A percentile compares a stretch with the other conserved stretches of the same genome.
These are phyloP conservation scores for Leptographium lundbergii DNA, from an alignment of 2,329 filamentous ascomycete species.

Conservation along the genomic window DNA sequence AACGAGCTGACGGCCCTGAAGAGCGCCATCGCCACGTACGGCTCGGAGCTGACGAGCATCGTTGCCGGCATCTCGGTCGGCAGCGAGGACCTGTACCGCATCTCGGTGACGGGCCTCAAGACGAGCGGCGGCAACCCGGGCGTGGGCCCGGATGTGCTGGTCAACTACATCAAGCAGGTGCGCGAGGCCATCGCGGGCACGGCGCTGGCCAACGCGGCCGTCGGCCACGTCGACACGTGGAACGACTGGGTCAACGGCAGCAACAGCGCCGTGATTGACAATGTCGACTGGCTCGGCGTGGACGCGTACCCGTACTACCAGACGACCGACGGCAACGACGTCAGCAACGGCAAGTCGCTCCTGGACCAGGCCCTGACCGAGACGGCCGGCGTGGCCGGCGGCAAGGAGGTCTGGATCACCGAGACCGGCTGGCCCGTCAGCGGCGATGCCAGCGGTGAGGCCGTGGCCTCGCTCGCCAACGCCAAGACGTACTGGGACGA, in stretches of 20 bases:
- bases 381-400: slow-evolving; percentile 43
- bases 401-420: slow-evolving; percentile 72
- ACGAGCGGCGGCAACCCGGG: slow-evolving; percentile 48
- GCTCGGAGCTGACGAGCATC: slow-evolving; percentile 47
- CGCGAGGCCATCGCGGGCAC: slow-evolving; percentile 52
- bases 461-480: slow-evolving; percentile 51
- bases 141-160: slow-evolving; percentile 46
- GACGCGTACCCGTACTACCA: slow-evolving; percentile 83
- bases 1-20: slow-evolving; percentile 66
- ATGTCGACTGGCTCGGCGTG: slow-evolving; percentile 67
- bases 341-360: slow-evolving; percentile 49
- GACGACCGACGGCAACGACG: slow-evolving; percentile 50
- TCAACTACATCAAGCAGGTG: slow-evolving; percentile 58
- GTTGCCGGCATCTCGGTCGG: slow-evolving; percentile 79
- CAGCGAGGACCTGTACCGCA: slow-evolving; percentile 76
- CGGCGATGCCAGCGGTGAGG: slow-evolving; percentile 49
- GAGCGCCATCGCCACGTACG: slow-evolving; percentile 56
- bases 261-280: slow-evolving; percentile 57
- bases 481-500: slow-evolving; percentile 71
- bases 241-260: slow-evolving; percentile 61
- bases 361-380: slow-evolving; percentile 55
- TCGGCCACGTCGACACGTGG: slow-evolving; percentile 89
- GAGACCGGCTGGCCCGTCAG: slow-evolving; percentile 80
- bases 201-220: slow-evolving; percentile 35
- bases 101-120: slow-evolving; percentile 54